Evolutionary conservation across 2,329 filamentous ascomycete species (phyloP).

Genomic region (Sporothrix globosa): DNA sequence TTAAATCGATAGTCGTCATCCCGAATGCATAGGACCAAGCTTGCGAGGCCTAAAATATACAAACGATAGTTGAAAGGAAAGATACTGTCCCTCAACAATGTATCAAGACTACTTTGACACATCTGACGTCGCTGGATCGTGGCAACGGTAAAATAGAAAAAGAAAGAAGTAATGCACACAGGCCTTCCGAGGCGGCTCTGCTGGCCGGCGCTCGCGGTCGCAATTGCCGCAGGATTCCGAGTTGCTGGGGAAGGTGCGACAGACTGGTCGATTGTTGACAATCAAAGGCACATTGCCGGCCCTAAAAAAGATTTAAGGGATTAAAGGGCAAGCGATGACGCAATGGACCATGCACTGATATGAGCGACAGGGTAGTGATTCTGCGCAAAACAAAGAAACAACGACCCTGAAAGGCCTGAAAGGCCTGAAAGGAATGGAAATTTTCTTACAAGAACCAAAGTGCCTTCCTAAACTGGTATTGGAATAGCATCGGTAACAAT

Average conservation of each 20-base stretch:
- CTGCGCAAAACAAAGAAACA: conserved; percentile 13
- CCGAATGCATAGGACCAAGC: background rate
- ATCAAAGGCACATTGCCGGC: background rate
- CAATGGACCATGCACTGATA: conserved; percentile 24
- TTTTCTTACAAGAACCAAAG: too few relatives aligned
- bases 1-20: too few relatives aligned
- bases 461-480: too few relatives aligned
- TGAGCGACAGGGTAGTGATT: conserved; percentile 17
- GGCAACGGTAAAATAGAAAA: background rate
- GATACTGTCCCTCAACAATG: background rate
- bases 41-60: background rate
- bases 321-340: conserved; percentile 26
- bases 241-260: conserved; percentile 7
- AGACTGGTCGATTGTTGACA: background rate
- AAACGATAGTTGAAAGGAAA: background rate
- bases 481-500: too few relatives aligned
- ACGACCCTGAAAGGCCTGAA: background rate
- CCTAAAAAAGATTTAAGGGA: conserved; percentile 1
- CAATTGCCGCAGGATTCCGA: conserved; percentile 16
- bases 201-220: conserved; percentile 12
- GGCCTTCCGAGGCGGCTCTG: conserved; percentile 3
- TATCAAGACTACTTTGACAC: background rate
- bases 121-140: background rate
- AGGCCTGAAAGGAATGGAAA: background rate
- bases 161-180: background rate